Conservation (phyloP, 1,284 basidiomycete genomes). For the Ganoderma resinaceum region DNA sequence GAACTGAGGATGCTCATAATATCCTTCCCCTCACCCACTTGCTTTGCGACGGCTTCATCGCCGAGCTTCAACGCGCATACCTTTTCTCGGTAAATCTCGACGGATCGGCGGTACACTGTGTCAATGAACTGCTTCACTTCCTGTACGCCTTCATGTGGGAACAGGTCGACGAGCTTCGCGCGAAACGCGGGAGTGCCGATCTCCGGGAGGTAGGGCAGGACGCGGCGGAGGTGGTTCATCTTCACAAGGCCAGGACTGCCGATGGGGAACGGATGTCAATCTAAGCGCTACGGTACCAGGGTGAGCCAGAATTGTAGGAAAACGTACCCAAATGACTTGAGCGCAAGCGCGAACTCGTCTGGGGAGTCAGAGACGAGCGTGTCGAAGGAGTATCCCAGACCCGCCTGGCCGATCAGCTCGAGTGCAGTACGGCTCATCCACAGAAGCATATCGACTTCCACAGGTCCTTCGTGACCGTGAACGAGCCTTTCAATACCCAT, state of each 20-base stretch:
- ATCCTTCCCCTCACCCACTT: constrained; percentile 38
- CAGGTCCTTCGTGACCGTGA: neutral
- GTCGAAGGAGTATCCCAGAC: constrained; percentile 41
- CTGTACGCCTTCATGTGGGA: constrained; percentile 31
- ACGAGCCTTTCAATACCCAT: constrained; percentile 4
- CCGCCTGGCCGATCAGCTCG: constrained; percentile 40
- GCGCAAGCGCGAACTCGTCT: constrained; percentile 32
- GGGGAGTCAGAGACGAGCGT: constrained; percentile 29
- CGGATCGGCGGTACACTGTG: constrained; percentile 26
- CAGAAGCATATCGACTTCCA: constrained; percentile 36
- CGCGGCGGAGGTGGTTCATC: constrained; percentile 11
- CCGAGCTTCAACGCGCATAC: constrained; percentile 33
- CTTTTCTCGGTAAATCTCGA: constrained; percentile 34
- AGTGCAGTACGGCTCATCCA: constrained; percentile 40
- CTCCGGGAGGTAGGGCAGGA: constrained; percentile 18
- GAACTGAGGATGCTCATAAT: constrained; percentile 42
- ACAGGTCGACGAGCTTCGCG: constrained; percentile 19
- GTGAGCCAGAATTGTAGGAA: neutral
- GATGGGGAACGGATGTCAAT: neutral
- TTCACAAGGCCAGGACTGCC: constrained; percentile 15
- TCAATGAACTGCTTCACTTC: constrained; percentile 29
- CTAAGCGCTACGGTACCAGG: too few species aligned
- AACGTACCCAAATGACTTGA: constrained; percentile 34
- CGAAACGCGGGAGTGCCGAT: constrained; percentile 19
- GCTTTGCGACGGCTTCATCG: constrained; percentile 32